A percentile compares a stretch with the other conserved stretches of the same genome.
phyloP scores from a whole-genome alignment of 2,329 filamentous ascomycete genomes.

The Dactylellina parvicollis region DNA sequence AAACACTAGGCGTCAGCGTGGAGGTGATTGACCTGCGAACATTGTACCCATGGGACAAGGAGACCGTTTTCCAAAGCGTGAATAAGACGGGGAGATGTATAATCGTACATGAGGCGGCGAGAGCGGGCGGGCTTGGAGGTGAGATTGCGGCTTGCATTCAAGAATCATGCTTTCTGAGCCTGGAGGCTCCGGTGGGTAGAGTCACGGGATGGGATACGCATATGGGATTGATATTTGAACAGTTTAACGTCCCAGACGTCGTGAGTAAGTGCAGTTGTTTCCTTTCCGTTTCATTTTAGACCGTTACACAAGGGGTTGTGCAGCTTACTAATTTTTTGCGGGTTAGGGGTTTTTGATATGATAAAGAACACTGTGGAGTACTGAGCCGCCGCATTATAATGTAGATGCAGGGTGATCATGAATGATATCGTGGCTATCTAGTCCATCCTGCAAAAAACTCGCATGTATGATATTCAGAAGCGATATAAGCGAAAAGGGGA shows the following conservation, averaged over 20 bases:
- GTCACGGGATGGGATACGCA: conserved; percentile 92
- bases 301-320: not conserved
- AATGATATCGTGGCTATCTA: not conserved
- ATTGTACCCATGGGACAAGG: conserved; percentile 89
- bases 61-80: conserved; percentile 81
- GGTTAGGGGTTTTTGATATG: conserved; percentile 75
- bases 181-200: conserved; percentile 85
- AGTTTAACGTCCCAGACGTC: conserved; percentile 84
- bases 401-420: not conserved
- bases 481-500: not conserved
- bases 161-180: conserved; percentile 81
- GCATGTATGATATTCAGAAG: not conserved
- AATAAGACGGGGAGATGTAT: conserved; percentile 85
- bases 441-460: not conserved
- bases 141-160: conserved; percentile 90
- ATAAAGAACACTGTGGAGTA: conserved; percentile 75
- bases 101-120: conserved; percentile 91
- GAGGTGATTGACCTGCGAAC: conserved; percentile 90
- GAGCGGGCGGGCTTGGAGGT: conserved; percentile 87
- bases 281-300: not conserved
- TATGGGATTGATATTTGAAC: conserved; percentile 80
- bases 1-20: conserved; percentile 76
- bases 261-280: conserved; percentile 72
- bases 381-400: conserved; percentile 63
- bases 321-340: conserved; percentile 5